Evolutionary conservation across 176 grass and related monocot genomes (phyloP), one percentile per base, ranked within the genome.

Genomic region (Cenchrus fungigraminus): DNA sequence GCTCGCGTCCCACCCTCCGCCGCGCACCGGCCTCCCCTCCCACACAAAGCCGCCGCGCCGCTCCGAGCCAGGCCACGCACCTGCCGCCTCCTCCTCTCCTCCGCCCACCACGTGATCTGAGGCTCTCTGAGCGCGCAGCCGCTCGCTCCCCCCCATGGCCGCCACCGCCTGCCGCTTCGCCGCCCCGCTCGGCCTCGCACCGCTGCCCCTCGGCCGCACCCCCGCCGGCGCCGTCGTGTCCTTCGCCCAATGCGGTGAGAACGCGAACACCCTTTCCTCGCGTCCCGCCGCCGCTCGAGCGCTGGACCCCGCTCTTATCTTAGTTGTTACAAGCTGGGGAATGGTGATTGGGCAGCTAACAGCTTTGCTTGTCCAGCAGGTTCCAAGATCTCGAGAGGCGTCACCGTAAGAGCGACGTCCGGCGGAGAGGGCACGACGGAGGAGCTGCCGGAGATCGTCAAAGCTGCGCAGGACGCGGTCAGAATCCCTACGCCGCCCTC

Each of bases 401-500:
- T 89, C 34, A 68, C 56, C 46, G 51, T 78, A 8, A 87, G 84
- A 16, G 92, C 90, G 13, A 83, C 82, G 82, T 67, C 89, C 55
- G 59, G 84, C 67, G 65, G 85, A 8, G 90, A 97, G 83, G 65
- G 49, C 65, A 76, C 81, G 47, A 80, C 87, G 13, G 94, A 97
- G 84, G 13, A 97, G 40, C 8, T 86, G 71, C 86, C 88, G 42
- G 92, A 92, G 75, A 22, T 84, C 59, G 78, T 94, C 53, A 88
- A 66, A 34, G 61, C 75, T 1, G 81, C 82, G n/a, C 90, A 91
- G 86, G 88, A 90, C 58, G 83, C 84, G 92, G 95, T 97, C 87
- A 75, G 87, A 49, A 42, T 71, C 65, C 64, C 32, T 74, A 43
- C 1, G 3, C 11, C 31, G 31, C 12, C 29, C 78, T n/a, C 52